Base-by-base conservation (phyloP, 2,329 filamentous ascomycete species). In the Fusarium tupiense region DNA sequence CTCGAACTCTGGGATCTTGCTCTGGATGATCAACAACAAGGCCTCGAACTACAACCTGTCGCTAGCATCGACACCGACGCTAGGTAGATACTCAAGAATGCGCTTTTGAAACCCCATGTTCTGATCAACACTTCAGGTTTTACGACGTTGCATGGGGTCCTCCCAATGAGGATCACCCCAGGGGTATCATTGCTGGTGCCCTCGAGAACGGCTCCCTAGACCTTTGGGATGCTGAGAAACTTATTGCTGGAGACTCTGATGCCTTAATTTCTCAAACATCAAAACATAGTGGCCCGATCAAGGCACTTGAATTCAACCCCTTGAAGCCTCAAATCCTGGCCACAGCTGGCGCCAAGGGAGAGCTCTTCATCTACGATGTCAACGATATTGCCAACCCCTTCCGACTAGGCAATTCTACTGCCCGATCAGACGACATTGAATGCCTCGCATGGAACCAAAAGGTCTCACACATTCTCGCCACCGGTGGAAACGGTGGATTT, bases 381-480 rank as follows among this genome's bases (percentile, higher is more conserved):
- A 95, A 97, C 84, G 95, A 98, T 82, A 89, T 95, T 76, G 90
- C 91, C 65, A 96, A 93, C 81, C 94, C 96, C 10, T 97, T 97
- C 85, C 91, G 95, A 73, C 87, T 99, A 38, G 96, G 96, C 69
- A 97, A 94, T 74, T 90, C 93, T 43, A 94, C 94, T 47, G 95
- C 95, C 73, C 93, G 96, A 80, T 93, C 95, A 44, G 96, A 98
- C 79, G 96, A 99, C 78, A 94, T 98, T 74, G 96, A 98, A 80
- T 97, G 95, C 76, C 88, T 99, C 69, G 96, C 98, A 77, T 99
- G 97, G 97, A 99, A 99, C 85, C 95, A 95, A 81, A 98, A 97
- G 85, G 96, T 98, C 47, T 91, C 96, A 20, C 96, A 99, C 81
- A 99, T 99, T 81, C 86, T 99, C 76, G 96, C 96, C 24, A 98